Conservation (phyloP, 2,329 filamentous ascomycete species). For the Aspergillus fumigatus region DNA sequence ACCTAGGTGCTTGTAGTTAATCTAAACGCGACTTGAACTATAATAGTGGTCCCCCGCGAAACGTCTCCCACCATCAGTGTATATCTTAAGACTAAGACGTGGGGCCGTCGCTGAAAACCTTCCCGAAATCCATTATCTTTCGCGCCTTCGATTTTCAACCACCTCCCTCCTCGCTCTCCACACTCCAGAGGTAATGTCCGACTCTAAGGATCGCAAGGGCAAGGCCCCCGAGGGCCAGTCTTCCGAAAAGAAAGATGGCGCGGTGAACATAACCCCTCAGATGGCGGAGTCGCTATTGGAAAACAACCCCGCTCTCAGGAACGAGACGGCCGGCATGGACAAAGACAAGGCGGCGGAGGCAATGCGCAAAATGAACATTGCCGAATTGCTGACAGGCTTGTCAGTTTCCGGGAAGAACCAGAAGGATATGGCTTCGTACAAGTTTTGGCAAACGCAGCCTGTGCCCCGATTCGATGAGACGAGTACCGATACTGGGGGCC, state of each 20-base stretch:
- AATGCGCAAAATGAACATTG: conserved; percentile 46
- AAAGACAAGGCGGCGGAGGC: conserved; percentile 53
- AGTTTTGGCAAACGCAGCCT: conserved; percentile 98
- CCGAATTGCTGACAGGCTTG: conserved; percentile 47
- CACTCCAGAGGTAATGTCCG: conserved; percentile 27
- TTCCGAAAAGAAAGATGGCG: conserved; percentile 16
- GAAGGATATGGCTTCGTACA: conserved; percentile 96
- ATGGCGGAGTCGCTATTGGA: conserved; percentile 40
- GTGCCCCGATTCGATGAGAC: conserved; percentile 73
- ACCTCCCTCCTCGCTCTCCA: conserved; percentile 6
- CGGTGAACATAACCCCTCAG: conserved; percentile 32
- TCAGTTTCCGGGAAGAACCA: conserved; percentile 79
- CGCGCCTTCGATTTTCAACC: conserved; percentile 7
- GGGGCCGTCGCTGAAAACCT: conserved; percentile 21
- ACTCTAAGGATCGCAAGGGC: conserved; percentile 31
- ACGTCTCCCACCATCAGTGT: background rate
- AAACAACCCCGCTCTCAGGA: conserved; percentile 60
- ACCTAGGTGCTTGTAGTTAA: background rate
- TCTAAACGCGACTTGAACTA: background rate
- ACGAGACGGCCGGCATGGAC: conserved; percentile 68
- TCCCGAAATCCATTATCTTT: conserved; percentile 15
- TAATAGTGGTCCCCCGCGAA: conserved; percentile 1
- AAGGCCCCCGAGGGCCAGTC: conserved; percentile 23
- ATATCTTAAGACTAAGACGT: conserved; percentile 15
- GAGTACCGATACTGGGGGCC: conserved; percentile 63